Conservation (phyloP, 305 asterid genomes). For the Fraxinus dipetala region DNA sequence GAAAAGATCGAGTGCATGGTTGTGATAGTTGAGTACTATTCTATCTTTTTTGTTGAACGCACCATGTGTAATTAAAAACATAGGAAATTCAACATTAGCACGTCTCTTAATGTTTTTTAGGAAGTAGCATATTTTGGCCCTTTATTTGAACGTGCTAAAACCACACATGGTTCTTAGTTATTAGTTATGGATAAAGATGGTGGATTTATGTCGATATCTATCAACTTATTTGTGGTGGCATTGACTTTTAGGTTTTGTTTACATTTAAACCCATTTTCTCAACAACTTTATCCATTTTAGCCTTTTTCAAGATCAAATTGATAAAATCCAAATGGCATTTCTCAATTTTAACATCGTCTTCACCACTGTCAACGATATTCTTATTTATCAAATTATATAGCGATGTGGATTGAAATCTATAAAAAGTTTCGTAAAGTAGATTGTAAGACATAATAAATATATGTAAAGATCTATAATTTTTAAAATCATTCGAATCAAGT, state of each 20-base stretch:
- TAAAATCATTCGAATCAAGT: not conserved
- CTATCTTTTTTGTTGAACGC: not conserved
- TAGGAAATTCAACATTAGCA: constrained; percentile 10
- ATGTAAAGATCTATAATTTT: not conserved
- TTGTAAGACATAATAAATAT: not conserved
- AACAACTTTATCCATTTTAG: constrained; percentile 1
- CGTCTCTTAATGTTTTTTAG: constrained; percentile 4
- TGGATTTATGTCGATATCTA: constrained; percentile 3
- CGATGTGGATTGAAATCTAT: not conserved
- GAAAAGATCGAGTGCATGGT: not conserved
- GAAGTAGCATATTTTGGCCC: not conserved
- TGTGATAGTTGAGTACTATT: not conserved
- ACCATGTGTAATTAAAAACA: not conserved
- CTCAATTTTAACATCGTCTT: constrained; percentile 5
- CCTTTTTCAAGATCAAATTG: constrained; percentile 20
- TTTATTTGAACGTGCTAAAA: not conserved
- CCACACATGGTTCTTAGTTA: constrained; percentile 15
- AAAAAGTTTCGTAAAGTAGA: not conserved
- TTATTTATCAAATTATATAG: not conserved
- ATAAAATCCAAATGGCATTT: constrained; percentile 17
- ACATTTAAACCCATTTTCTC: not conserved
- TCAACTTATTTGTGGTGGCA: not conserved
- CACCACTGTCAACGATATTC: constrained; percentile 11
- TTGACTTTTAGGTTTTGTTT: not conserved
- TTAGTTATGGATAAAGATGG: constrained; percentile 12